Conservation (phyloP, 257 asterid genomes). For the Solanum arcanum region DNA sequence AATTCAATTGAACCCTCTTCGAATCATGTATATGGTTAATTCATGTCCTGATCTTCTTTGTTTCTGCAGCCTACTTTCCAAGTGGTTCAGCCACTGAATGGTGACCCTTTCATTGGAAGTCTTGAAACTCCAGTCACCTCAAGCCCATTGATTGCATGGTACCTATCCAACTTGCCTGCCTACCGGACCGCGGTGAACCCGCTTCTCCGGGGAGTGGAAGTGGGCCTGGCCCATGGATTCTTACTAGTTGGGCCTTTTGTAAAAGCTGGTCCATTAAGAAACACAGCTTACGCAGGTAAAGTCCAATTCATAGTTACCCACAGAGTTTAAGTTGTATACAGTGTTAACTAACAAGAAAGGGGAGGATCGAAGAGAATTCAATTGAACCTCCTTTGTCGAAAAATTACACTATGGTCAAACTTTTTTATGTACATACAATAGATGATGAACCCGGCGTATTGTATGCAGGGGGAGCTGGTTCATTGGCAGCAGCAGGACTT, state of each 20-base stretch:
- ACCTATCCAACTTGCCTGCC: conserved; percentile 81
- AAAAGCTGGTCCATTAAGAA: conserved; percentile 64
- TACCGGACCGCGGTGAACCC: conserved; percentile 84
- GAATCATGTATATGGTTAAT: background rate
- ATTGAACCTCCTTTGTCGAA: background rate
- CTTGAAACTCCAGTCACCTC: conserved; percentile 96
- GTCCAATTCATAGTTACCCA: background rate
- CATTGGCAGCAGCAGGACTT: conserved; percentile 78
- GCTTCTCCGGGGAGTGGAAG: conserved; percentile 61
- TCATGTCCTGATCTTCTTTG: background rate
- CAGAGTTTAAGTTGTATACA: background rate
- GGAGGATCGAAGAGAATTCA: background rate
- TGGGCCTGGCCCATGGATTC: conserved; percentile 87
- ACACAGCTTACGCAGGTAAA: conserved; percentile 34
- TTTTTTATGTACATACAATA: too few relatives aligned
- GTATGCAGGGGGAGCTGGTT: conserved; percentile 47
- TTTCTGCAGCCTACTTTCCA: conserved; percentile 82
- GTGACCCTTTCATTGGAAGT: conserved; percentile 97
- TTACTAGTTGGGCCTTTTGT: conserved; percentile 83
- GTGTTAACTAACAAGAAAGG: background rate
- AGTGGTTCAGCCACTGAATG: conserved; percentile 84
- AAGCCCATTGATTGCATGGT: conserved; percentile 94
- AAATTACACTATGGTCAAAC: background rate
- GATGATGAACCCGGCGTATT: background rate
- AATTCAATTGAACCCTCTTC: background rate